phyloP scores from a whole-genome alignment of 768 basidiomycete genomes.

The Rhodotorula kratochvilovae region DNA sequence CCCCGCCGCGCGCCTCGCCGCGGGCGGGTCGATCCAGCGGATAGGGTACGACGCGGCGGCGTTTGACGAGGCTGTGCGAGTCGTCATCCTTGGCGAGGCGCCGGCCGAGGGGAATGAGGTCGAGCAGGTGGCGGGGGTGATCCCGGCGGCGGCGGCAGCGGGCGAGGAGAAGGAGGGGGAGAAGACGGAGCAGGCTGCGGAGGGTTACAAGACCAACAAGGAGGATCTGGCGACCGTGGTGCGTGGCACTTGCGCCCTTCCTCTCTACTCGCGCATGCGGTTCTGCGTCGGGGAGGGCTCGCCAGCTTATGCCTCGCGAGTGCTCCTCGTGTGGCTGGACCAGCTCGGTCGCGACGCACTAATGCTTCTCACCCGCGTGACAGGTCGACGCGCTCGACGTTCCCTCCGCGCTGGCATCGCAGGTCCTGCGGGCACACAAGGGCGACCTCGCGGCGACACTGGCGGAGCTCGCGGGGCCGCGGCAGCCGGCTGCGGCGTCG shows the following conservation, averaged over 20 bases:
- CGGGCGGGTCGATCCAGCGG: conserved; percentile 28
- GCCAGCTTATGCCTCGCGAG: background rate
- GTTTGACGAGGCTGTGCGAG: conserved; percentile 21
- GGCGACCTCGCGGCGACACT: conserved; percentile 21
- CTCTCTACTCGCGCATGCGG: background rate
- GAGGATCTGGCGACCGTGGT: conserved; percentile 16
- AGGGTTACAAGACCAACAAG: conserved; percentile 24
- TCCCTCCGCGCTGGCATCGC: background rate
- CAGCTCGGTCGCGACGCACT: background rate
- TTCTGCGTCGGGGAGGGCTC: background rate
- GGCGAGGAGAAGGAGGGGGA: background rate
- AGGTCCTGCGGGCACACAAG: conserved; percentile 10
- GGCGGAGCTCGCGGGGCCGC: conserved; percentile 3
- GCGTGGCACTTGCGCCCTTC: background rate
- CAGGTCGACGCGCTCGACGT: conserved; percentile 16
- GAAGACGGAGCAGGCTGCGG: background rate
- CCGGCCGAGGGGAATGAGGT: background rate
- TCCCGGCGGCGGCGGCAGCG: background rate
- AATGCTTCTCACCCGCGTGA: background rate
- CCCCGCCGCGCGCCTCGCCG: conserved; percentile 5
- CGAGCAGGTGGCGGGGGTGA: background rate
- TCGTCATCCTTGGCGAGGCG: conserved; percentile 10
- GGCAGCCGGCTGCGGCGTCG: background rate
- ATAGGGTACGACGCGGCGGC: conserved; percentile 29
- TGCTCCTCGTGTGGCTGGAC: background rate